phyloP scores from a whole-genome alignment of 345 rosid genomes.

The Sisymbrium irio region DNA sequence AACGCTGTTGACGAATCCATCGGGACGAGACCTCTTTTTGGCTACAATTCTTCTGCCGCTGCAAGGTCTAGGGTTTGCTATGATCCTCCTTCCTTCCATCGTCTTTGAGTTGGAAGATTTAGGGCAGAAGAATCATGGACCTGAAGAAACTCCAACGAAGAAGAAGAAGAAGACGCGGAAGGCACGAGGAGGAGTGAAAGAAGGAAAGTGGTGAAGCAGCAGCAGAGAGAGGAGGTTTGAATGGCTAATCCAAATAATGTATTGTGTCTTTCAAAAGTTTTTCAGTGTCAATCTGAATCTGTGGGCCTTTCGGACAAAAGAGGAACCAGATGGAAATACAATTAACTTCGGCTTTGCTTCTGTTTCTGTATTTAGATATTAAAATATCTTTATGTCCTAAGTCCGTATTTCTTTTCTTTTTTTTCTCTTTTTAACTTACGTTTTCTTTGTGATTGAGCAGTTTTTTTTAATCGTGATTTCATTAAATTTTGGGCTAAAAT shows the following conservation, averaged over 20 bases:
- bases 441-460: too few species aligned
- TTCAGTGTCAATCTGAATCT: conserved; percentile 13
- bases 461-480: not conserved
- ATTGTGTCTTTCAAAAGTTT: not conserved
- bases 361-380: not conserved
- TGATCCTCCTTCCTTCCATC: conserved; percentile 51
- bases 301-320: not conserved
- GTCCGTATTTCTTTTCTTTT: not conserved
- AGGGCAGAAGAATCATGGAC: conserved; percentile 4
- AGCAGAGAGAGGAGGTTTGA: too few species aligned
- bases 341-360: not conserved
- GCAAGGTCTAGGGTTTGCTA: conserved; percentile 60
- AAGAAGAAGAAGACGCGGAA: not conserved
- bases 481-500: not conserved
- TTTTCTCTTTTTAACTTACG: not conserved
- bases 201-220: not conserved
- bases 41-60: conserved; percentile 58
- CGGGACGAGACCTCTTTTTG: conserved; percentile 49
- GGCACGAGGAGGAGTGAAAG: not conserved
- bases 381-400: not conserved
- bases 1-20: conserved; percentile 67
- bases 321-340: not conserved
- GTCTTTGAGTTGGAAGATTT: not conserved
- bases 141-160: not conserved
- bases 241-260: not conserved